Evolutionary conservation across 106 monocot species (phyloP).

Genomic region (Dactylorhiza incarnata): DNA sequence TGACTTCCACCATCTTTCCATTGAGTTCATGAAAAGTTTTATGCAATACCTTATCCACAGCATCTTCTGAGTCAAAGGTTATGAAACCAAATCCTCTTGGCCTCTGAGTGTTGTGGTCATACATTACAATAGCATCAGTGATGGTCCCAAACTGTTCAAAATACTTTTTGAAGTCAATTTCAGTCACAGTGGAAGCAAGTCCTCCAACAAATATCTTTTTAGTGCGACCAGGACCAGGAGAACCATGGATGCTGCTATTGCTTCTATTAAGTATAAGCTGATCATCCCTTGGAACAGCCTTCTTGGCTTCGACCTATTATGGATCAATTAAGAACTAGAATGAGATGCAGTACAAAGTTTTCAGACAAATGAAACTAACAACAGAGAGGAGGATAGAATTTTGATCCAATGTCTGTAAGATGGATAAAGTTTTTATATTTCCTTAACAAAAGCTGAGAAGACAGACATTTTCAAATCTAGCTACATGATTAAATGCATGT

Average conservation of each 20-base stretch:
- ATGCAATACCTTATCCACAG: constrained; percentile 40
- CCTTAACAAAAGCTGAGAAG: too few species aligned
- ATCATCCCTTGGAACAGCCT: constrained; percentile 57
- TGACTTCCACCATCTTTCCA: constrained; percentile 60
- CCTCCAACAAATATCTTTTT: constrained; percentile 64
- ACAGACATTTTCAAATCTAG: neutral
- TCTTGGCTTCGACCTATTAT: constrained; percentile 57
- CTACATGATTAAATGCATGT: neutral
- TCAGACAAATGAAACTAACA: neutral
- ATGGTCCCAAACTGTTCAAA: constrained; percentile 54
- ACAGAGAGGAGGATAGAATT: neutral
- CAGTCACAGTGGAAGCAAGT: constrained; percentile 44
- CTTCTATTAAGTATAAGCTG: constrained; percentile 28
- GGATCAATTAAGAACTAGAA: constrained; percentile 1
- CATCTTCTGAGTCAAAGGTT: constrained; percentile 50
- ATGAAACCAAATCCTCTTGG: constrained; percentile 61
- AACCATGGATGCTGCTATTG: constrained; percentile 26
- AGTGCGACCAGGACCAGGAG: constrained; percentile 40
- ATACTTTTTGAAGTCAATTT: constrained; percentile 45
- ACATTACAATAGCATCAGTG: constrained; percentile 56
- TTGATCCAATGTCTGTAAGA: neutral
- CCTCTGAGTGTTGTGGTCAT: constrained; percentile 58
- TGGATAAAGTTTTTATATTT: neutral
- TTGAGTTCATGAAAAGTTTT: constrained; percentile 53
- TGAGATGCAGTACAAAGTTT: neutral